phyloP scores from a whole-genome alignment of 495 filamentous ascomycete species.

The Penicillium egyptiacum region DNA sequence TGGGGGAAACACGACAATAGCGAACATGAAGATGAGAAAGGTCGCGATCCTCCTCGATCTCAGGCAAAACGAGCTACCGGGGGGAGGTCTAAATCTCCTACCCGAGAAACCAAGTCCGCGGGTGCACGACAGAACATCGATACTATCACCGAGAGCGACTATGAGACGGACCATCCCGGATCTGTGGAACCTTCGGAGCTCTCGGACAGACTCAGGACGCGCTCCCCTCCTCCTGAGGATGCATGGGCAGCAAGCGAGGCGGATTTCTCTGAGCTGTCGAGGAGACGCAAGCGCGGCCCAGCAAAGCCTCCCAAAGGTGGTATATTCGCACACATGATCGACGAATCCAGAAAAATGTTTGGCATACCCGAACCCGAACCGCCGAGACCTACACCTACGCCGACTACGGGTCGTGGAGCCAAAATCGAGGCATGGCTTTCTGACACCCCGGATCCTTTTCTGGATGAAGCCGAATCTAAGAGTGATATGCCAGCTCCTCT shows the following conservation, averaged over 20 bases:
- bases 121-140: slow-evolving; percentile 19
- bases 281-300: slow-evolving; percentile 38
- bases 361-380: slow-evolving; percentile 52
- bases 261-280: slow-evolving; percentile 48
- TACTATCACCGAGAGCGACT: slow-evolving; percentile 26
- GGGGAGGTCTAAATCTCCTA: slow-evolving; percentile 7
- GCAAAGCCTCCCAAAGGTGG: slow-evolving; percentile 47
- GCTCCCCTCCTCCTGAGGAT: slow-evolving; percentile 34
- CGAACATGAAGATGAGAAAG: slow-evolving; percentile 25
- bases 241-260: slow-evolving; percentile 47
- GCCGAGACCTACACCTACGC: slow-evolving; percentile 43
- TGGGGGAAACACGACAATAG: slow-evolving; percentile 23
- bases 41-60: slow-evolving; percentile 13
- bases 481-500: slow-evolving; percentile 48
- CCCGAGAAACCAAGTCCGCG: slow-evolving; percentile 17
- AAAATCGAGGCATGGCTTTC: slow-evolving; percentile 79
- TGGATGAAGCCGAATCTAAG: slow-evolving; percentile 48
- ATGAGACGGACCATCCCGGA: slow-evolving; percentile 22
- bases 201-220: slow-evolving; percentile 27
- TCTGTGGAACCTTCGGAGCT: slow-evolving; percentile 25
- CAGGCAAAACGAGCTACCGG: slow-evolving; percentile 10
- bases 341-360: slow-evolving; percentile 56
- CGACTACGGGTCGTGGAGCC: slow-evolving; percentile 38
- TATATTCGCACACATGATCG: slow-evolving; percentile 51
- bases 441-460: slow-evolving; percentile 69